Percentiles rank a stretch among this genome's conserved stretches.
Conservation (phyloP, 2,329 filamentous ascomycete species). For the Gremmenia infestans region DNA sequence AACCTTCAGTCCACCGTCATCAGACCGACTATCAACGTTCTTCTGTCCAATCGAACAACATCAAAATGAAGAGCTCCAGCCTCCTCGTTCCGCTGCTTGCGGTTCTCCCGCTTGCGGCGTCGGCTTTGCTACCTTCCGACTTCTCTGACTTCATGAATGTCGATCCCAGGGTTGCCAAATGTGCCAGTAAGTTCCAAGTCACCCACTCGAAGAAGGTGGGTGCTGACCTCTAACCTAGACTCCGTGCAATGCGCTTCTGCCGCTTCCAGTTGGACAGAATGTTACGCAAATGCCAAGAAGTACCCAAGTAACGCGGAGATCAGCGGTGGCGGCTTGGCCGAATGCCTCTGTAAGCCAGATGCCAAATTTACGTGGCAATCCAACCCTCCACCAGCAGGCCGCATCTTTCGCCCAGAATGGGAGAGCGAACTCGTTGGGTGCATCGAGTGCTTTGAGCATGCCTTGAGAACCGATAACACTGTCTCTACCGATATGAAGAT, state of each 20-base stretch:
- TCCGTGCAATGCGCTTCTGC: not conserved
- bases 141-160: no score
- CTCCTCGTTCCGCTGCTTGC: not conserved
- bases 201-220: not conserved
- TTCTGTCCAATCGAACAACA: not conserved
- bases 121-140: not conserved
- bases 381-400: not conserved
- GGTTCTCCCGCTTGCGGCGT: not conserved
- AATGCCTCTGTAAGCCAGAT: not conserved
- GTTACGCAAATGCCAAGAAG: not conserved
- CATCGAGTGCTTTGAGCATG: not conserved
- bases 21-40: no score
- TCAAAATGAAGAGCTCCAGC: not conserved
- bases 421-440: not conserved
- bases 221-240: not conserved
- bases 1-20: no score
- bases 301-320: not conserved
- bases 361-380: not conserved
- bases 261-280: not conserved
- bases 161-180: not conserved
- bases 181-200: not conserved
- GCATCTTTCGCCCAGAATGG: not conserved
- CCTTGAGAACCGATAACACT: not conserved
- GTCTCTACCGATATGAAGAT: not conserved
- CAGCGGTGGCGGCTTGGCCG: not conserved